These are phyloP conservation scores for Cercospora janseana DNA, from an alignment of 2,329 filamentous ascomycete species.

Conservation along the genomic window DNA sequence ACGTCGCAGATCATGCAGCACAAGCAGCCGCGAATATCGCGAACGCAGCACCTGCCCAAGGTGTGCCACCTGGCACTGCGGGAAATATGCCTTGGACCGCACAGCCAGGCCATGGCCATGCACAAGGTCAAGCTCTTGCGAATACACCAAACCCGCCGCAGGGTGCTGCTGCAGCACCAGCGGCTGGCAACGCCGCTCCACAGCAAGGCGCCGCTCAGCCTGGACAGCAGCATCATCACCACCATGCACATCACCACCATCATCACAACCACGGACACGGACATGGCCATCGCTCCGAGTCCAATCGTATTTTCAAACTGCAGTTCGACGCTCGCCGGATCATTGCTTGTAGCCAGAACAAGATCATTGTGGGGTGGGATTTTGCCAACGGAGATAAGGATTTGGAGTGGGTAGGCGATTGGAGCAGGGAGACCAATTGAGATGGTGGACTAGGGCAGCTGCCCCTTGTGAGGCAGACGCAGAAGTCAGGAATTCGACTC, in stretches of 20 bases:
- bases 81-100: no score
- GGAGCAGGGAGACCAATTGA: constrained; percentile 36
- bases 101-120: no score
- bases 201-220: constrained; percentile 34
- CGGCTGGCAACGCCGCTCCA: constrained; percentile 7
- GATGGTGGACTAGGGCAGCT: no score
- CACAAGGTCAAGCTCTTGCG: not conserved
- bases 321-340: constrained; percentile 94
- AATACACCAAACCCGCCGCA: not conserved
- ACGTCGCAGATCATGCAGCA: constrained; percentile 13
- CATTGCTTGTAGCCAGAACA: constrained; percentile 90
- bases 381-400: constrained; percentile 86
- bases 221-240: constrained; percentile 34
- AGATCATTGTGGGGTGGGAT: constrained; percentile 93
- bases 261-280: constrained; percentile 29
- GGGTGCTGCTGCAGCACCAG: constrained; percentile 2
- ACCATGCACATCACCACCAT: constrained; percentile 21
- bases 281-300: constrained; percentile 34
- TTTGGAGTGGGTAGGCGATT: constrained; percentile 37
- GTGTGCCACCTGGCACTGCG: constrained; percentile 2
- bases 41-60: not conserved
- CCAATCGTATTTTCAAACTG: constrained; percentile 82
- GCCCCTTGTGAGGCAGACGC: no score
- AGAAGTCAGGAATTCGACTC: no score
- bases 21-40: not conserved